Evolutionary conservation across 1,284 basidiomycete genomes (phyloP).

Genomic region (Amylostereum areolatum): DNA sequence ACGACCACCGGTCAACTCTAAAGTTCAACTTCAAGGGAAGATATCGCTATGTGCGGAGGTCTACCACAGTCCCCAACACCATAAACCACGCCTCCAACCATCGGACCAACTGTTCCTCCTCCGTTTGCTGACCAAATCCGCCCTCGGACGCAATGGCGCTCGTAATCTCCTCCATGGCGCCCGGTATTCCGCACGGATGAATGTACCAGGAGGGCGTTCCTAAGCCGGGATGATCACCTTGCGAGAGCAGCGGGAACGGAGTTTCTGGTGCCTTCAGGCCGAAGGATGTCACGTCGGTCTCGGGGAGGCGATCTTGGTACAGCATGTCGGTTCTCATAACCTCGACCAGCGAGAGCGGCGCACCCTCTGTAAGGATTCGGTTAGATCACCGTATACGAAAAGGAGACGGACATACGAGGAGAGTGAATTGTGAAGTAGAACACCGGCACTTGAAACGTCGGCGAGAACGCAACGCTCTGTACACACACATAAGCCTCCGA

Average conservation of each 20-base stretch:
- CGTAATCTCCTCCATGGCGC: constrained; percentile 61
- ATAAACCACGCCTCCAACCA: constrained; percentile 75
- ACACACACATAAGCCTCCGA: constrained; percentile 31
- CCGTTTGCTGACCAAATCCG: constrained; percentile 17
- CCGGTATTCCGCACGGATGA: constrained; percentile 73
- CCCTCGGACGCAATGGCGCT: constrained; percentile 29
- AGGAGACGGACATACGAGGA: constrained; percentile 44
- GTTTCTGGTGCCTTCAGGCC: constrained; percentile 43
- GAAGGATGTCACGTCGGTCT: constrained; percentile 41
- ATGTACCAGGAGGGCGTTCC: constrained; percentile 75
- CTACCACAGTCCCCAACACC: constrained; percentile 58
- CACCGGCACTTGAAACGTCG: constrained; percentile 70
- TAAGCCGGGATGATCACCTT: constrained; percentile 76
- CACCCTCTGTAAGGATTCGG: constrained; percentile 45
- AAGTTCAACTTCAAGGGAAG: not conserved
- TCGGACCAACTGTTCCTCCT: constrained; percentile 28
- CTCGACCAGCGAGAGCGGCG: constrained; percentile 49
- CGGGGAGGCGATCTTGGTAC: constrained; percentile 38
- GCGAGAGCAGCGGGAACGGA: constrained; percentile 69
- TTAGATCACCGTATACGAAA: not conserved
- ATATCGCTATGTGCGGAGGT: constrained; percentile 25
- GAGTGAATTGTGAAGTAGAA: constrained; percentile 73
- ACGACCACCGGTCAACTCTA: not conserved
- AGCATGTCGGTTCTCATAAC: constrained; percentile 57
- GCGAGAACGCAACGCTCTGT: constrained; percentile 67